A percentile compares a stretch with the other conserved stretches of the same genome.
Conservation (phyloP, 345 rosid genomes). For the Pseudoturritis turrita region DNA sequence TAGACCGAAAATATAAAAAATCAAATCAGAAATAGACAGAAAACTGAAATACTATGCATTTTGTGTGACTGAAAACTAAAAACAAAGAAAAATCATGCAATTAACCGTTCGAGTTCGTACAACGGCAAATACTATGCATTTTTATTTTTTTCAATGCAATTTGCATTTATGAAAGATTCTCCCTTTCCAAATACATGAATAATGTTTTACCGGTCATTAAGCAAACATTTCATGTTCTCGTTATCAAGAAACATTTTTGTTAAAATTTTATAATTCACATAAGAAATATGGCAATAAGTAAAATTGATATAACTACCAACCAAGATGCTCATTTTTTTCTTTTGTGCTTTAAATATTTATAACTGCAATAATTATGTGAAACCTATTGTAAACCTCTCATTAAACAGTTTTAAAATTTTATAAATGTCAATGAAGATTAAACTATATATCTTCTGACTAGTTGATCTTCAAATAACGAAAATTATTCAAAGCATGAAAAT, state of each 20-base stretch:
- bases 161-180: conserved; percentile 17
- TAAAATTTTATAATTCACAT: background rate
- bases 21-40: background rate
- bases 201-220: background rate
- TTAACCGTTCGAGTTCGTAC: background rate
- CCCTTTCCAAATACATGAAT: conserved; percentile 9
- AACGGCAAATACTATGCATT: background rate
- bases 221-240: conserved; percentile 18
- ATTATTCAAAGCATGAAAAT: no score
- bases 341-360: no score
- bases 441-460: no score
- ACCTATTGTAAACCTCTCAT: no score
- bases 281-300: background rate
- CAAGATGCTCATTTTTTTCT: no score
- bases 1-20: background rate
- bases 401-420: background rate
- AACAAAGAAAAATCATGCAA: background rate
- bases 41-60: background rate
- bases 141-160: background rate
- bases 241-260: background rate
- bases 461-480: no score
- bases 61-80: background rate
- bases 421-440: background rate
- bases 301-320: no score
- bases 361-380: no score